Base-by-base conservation (phyloP, 805 yeast genomes). In the Hanseniaspora thailandica region DNA sequence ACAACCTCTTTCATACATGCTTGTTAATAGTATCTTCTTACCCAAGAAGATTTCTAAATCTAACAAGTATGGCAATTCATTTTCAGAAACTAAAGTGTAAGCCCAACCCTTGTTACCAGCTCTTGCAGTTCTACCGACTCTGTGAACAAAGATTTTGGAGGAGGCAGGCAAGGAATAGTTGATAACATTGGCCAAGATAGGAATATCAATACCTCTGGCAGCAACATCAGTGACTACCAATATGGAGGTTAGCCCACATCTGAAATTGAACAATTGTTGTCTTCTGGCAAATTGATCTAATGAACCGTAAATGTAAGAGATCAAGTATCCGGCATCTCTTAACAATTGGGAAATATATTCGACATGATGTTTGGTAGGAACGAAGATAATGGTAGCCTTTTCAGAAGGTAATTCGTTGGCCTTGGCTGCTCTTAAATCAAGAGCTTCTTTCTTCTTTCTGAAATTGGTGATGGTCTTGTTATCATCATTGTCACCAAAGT, bases 31-130 rank as follows among this genome's bases (percentile, higher is more conserved):
- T 30, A 93, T 75, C 64, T 88, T 87, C 62, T 83, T 78, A 6
- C 96, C 97, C 60, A 93, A 71, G 62, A 93, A 90, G 44, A 93
- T 66, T 65, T 93, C 97, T 61, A 93, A 73, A 67, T 93, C 99
- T 47, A 90, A 73, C 50, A 93, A 68, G 61, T 90, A 93, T 10
- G 98, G 96, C 55, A 90, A 69, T 65, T 93, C 99, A 53, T 78
- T 74, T 58, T 88, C 95, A 55, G 81, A 75, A 7, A 89, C 83
- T 56, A 93, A 78, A 2, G 96, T 83, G 66, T 86, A 93, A 0
- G 98, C 99, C 95, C 97, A 88, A 64, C 99, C 99, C 60, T 77
- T 80, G 65, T 87, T 84, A 65, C 99, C 99, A 8, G 98, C 98
- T 76, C 99, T 84, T 10, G 98, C 99, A 45, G 99, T 93, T 76